phyloP scores from a whole-genome alignment of 2,329 filamentous ascomycete genomes.

The Fusarium protoensiforme region DNA sequence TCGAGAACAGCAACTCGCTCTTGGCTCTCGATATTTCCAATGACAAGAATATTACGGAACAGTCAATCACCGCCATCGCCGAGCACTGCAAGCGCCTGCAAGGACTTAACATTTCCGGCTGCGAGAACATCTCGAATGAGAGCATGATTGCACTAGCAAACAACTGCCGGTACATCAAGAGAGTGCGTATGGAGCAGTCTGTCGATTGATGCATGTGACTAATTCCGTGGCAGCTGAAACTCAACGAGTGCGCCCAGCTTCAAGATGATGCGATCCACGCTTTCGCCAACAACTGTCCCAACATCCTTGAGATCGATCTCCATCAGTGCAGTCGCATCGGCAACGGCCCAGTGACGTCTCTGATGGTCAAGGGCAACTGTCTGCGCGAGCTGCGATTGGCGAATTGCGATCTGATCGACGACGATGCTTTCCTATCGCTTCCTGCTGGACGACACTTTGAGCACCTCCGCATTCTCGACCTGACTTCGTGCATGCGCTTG shows the following conservation, averaged over 20 bases:
- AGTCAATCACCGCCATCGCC: slow-evolving; percentile 81
- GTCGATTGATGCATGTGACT: slow-evolving; percentile 1
- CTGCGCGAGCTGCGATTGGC: slow-evolving; percentile 92
- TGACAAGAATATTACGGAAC: slow-evolving; percentile 84
- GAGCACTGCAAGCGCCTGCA: slow-evolving; percentile 86
- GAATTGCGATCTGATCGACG: slow-evolving; percentile 85
- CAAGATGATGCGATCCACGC: slow-evolving; percentile 85
- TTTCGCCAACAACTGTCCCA: slow-evolving; percentile 88
- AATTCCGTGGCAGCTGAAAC: slow-evolving; percentile 74
- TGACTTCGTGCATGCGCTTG: slow-evolving; percentile 87
- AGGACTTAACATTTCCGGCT: slow-evolving; percentile 91
- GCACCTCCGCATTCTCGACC: slow-evolving; percentile 89
- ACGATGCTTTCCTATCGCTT: slow-evolving; percentile 86
- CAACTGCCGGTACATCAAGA: slow-evolving; percentile 86
- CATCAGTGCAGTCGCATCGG: slow-evolving; percentile 85
- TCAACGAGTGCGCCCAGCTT: slow-evolving; percentile 90
- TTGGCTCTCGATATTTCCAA: slow-evolving; percentile 92
- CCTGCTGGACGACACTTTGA: slow-evolving; percentile 79
- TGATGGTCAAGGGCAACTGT: slow-evolving; percentile 81
- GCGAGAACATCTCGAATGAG: slow-evolving; percentile 85
- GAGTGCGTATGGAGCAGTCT: slow-evolving; percentile 64
- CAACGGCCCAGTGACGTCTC: slow-evolving; percentile 83
- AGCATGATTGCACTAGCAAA: slow-evolving; percentile 84
- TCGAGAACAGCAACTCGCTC: slow-evolving; percentile 82
- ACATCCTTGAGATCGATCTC: slow-evolving; percentile 96